Evolutionary conservation across 2,329 filamentous ascomycete species (phyloP).

Genomic region (Sclerotinia borealis): DNA sequence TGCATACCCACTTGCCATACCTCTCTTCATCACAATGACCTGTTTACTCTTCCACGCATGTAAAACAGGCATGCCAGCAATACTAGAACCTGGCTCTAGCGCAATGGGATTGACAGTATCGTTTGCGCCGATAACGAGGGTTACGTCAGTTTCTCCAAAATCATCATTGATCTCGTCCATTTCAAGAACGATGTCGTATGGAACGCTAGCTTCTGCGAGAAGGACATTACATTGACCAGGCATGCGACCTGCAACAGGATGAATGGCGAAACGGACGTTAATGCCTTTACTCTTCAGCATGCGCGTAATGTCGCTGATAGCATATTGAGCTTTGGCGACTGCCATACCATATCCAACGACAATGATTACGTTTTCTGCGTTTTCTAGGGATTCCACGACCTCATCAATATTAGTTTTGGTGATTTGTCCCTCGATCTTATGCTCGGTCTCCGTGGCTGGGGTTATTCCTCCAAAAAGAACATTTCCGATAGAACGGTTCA

Average conservation of each 20-base stretch:
- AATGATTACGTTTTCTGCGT: slow-evolving; percentile 80
- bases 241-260: slow-evolving; percentile 87
- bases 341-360: slow-evolving; percentile 87
- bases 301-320: slow-evolving; percentile 74
- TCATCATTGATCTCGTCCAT: slow-evolving; percentile 98
- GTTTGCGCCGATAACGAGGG: slow-evolving; percentile 84
- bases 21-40: slow-evolving; percentile 88
- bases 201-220: slow-evolving; percentile 79
- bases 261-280: slow-evolving; percentile 82
- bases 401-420: slow-evolving; percentile 76
- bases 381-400: slow-evolving; percentile 66
- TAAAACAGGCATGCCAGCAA: slow-evolving; percentile 88
- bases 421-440: slow-evolving; percentile 73
- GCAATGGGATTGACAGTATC: slow-evolving; percentile 91
- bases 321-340: slow-evolving; percentile 88
- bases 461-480: slow-evolving; percentile 81
- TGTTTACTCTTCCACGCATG: slow-evolving; percentile 94
- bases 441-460: slow-evolving; percentile 54
- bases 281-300: slow-evolving; percentile 69
- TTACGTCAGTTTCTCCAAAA: slow-evolving; percentile 78
- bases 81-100: slow-evolving; percentile 73
- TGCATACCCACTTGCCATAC: slow-evolving; percentile 83
- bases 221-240: slow-evolving; percentile 90
- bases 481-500: slow-evolving; percentile 87
- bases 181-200: slow-evolving; percentile 87